phyloP scores from a whole-genome alignment of 2,329 filamentous ascomycete species.

The Moelleriella libera region DNA sequence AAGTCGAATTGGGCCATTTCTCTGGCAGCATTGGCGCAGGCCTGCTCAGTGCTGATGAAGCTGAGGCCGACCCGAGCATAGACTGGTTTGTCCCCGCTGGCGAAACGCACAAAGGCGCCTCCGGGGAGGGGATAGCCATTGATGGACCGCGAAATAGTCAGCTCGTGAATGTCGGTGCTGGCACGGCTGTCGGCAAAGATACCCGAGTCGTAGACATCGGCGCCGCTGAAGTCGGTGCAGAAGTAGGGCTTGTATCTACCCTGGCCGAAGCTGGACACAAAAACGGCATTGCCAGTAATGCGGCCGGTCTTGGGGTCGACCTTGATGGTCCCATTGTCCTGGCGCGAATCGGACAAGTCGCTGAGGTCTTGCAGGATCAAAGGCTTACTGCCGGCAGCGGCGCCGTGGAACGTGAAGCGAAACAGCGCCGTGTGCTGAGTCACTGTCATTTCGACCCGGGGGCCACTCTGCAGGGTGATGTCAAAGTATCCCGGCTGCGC shows the following conservation, averaged over 20 bases:
- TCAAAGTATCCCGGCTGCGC: slow-evolving; percentile 53
- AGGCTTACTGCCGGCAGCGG: slow-evolving; percentile 23
- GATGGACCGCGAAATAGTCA: slow-evolving; percentile 33
- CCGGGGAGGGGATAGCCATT: slow-evolving; percentile 41
- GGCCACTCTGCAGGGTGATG: slow-evolving; percentile 40
- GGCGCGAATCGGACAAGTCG: slow-evolving; percentile 47
- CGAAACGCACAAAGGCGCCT: slow-evolving; percentile 51
- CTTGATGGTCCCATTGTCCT: slow-evolving; percentile 39
- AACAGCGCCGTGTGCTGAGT: slow-evolving; percentile 54
- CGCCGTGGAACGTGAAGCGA: slow-evolving; percentile 44
- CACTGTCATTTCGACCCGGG: slow-evolving; percentile 53
- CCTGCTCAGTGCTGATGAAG: slow-evolving; percentile 51
- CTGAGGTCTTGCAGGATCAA: slow-evolving; percentile 52
- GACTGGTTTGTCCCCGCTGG: slow-evolving; percentile 34
- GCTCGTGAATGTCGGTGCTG: slow-evolving; percentile 27
- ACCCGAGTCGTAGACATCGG: slow-evolving; percentile 42
- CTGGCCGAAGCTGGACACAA: slow-evolving; percentile 50
- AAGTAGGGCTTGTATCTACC: slow-evolving; percentile 48
- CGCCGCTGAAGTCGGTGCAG: slow-evolving; percentile 52
- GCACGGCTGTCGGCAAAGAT: slow-evolving; percentile 45
- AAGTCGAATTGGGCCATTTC: slow-evolving; percentile 61
- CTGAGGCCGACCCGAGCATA: slow-evolving; percentile 53
- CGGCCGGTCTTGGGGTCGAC: slow-evolving; percentile 43
- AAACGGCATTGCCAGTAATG: slow-evolving; percentile 47
- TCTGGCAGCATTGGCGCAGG: slow-evolving; percentile 51